A percentile compares a stretch with the other conserved stretches of the same genome.
Conservation (phyloP, 2,329 filamentous ascomycete genomes). For the Trichoderma atrobrunneum region DNA sequence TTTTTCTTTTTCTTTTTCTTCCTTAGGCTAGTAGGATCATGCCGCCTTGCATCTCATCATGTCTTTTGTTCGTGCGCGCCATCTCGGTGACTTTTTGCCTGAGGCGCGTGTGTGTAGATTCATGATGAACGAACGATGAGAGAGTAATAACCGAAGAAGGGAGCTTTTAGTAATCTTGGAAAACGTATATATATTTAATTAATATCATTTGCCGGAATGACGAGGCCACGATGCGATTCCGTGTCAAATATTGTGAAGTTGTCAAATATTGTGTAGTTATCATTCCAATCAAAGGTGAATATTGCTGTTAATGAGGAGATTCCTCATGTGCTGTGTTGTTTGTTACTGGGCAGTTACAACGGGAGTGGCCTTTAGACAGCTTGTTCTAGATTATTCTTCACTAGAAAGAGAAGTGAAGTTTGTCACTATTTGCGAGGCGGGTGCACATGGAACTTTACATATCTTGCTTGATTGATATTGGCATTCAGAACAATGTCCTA, state of each 20-base stretch:
- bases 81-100: not conserved
- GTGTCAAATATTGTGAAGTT: not conserved
- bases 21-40: not conserved
- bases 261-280: not conserved
- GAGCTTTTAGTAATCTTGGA: not conserved
- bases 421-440: not conserved
- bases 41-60: not conserved
- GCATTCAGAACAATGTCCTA: slow-evolving; percentile 34
- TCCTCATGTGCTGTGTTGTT: not conserved
- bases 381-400: not conserved
- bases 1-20: not conserved
- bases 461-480: slow-evolving; percentile 29
- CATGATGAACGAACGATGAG: not conserved
- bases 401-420: not conserved
- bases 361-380: not conserved
- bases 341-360: not conserved
- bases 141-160: not conserved
- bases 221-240: not conserved
- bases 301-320: not conserved
- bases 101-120: not conserved
- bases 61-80: not conserved
- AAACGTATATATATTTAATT: not conserved
- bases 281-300: not conserved
- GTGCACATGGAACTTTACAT: not conserved
- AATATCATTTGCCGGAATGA: not conserved